phyloP scores from a whole-genome alignment of 2,329 filamentous ascomycete species.

The Penicillium sp. region DNA sequence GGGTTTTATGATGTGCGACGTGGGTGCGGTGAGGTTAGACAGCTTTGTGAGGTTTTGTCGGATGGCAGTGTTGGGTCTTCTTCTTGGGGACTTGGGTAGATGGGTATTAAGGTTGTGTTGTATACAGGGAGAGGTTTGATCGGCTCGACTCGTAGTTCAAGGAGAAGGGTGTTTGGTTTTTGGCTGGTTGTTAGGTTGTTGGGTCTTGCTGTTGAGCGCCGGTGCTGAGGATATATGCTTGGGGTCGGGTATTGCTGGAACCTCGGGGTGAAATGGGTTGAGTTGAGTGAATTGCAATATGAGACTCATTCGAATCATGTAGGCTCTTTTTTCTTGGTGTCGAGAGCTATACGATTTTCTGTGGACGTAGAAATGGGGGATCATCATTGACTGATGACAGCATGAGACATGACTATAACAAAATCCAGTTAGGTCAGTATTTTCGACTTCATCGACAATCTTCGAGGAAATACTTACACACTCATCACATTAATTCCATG shows the following conservation, averaged over 20 bases:
- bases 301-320: too few relatives aligned
- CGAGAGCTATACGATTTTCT: neutral
- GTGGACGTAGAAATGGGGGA: neutral
- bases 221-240: too few relatives aligned
- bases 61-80: too few relatives aligned
- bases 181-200: neutral
- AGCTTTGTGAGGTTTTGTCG: neutral
- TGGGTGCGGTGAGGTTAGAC: constrained; percentile 3
- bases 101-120: neutral
- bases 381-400: neutral
- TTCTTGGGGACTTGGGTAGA: too few relatives aligned
- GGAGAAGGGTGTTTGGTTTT: neutral
- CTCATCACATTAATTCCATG: neutral
- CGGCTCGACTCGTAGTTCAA: neutral
- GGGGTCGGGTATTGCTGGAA: too few relatives aligned
- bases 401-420: neutral
- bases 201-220: too few relatives aligned
- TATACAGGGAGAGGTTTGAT: neutral
- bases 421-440: neutral
- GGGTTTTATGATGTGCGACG: neutral
- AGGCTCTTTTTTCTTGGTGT: too few relatives aligned
- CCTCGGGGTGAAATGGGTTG: too few relatives aligned
- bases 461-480: neutral
- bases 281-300: too few relatives aligned
- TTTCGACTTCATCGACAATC: neutral